Percentiles rank a stretch among this genome's conserved stretches.
phyloP scores from a whole-genome alignment of 805 yeast genomes.

The Metschnikowia koreensis region DNA sequence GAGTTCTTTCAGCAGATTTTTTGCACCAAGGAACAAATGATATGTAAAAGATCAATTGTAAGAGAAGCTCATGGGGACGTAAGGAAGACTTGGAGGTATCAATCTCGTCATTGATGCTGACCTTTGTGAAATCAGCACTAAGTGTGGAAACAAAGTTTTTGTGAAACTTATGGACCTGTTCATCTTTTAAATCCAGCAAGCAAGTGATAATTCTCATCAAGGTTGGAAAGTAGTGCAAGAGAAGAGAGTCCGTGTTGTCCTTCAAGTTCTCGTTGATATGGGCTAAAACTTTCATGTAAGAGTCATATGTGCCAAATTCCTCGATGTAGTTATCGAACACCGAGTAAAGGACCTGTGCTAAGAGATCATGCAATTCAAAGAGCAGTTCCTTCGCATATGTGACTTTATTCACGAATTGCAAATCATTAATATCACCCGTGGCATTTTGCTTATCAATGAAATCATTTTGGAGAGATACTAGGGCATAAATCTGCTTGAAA shows the following conservation, averaged over 20 bases:
- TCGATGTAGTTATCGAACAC: slow-evolving; percentile 39
- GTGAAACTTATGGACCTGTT: slow-evolving; percentile 31
- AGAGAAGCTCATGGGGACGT: slow-evolving; percentile 41
- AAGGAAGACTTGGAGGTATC: slow-evolving; percentile 34
- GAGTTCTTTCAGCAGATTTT: slow-evolving; percentile 36
- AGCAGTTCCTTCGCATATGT: slow-evolving; percentile 62
- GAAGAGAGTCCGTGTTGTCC: slow-evolving; percentile 57
- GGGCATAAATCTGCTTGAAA: slow-evolving; percentile 56
- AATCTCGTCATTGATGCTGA: slow-evolving; percentile 21
- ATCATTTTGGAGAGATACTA: slow-evolving; percentile 54
- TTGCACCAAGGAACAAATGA: slow-evolving; percentile 71
- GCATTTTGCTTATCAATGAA: slow-evolving; percentile 46
- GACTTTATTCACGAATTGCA: slow-evolving; percentile 37
- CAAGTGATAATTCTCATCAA: slow-evolving; percentile 45
- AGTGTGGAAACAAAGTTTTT: slow-evolving; percentile 40
- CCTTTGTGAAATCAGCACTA: slow-evolving; percentile 24
- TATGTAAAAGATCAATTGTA: slow-evolving; percentile 51
- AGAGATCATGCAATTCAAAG: slow-evolving; percentile 63
- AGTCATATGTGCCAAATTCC: slow-evolving; percentile 27
- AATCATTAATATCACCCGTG: slow-evolving; percentile 49
- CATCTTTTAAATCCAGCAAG: slow-evolving; percentile 41
- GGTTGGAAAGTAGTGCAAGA: slow-evolving; percentile 64
- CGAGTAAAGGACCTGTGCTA: slow-evolving; percentile 65
- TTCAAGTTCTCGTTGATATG: slow-evolving; percentile 46
- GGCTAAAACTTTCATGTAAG: slow-evolving; percentile 40